Percentiles rank a stretch among this genome's conserved stretches.
These are phyloP conservation scores for Coemansia sp. DNA, from an alignment of 192 early-diverging fungal species.

Conservation along the genomic window DNA sequence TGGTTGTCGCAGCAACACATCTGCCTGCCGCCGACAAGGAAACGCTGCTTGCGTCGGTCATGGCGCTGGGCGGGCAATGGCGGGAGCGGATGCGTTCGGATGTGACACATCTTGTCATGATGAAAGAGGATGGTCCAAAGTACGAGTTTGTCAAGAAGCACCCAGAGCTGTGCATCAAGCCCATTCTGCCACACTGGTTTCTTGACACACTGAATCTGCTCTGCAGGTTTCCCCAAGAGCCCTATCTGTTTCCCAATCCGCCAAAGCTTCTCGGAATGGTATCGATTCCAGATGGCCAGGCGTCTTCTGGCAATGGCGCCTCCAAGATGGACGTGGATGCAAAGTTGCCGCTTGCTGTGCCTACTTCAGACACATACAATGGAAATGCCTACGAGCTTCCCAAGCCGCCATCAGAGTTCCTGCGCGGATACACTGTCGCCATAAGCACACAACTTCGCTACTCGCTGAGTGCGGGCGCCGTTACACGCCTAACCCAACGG, in stretches of 20 bases:
- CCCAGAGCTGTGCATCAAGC: constrained; percentile 56
- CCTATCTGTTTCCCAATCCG: constrained; percentile 54
- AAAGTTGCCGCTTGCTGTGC: constrained; percentile 13
- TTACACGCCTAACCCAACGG: constrained; percentile 35
- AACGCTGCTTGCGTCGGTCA: constrained; percentile 39
- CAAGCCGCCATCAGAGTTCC: constrained; percentile 25
- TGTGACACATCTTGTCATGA: constrained; percentile 44
- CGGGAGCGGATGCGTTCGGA: constrained; percentile 43
- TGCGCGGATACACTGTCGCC: constrained; percentile 39
- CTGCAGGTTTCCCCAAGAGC: constrained; percentile 54
- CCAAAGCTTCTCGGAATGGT: constrained; percentile 36
- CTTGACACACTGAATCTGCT: constrained; percentile 63
- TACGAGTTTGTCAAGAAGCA: constrained; percentile 50
- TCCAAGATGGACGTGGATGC: neutral
- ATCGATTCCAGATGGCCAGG: neutral
- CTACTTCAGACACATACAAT: constrained; percentile 22
- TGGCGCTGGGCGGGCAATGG: constrained; percentile 55
- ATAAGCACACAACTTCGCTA: constrained; percentile 35
- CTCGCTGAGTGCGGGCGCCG: constrained; percentile 30
- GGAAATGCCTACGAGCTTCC: constrained; percentile 39
- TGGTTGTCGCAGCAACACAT: constrained; percentile 42
- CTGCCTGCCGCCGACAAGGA: constrained; percentile 48
- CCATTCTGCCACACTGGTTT: constrained; percentile 77
- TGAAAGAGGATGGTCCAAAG: constrained; percentile 42
- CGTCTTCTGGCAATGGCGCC: neutral